These are phyloP conservation scores for Ascochyta lentis DNA, from an alignment of 2,329 filamentous ascomycete species.

Conservation along the genomic window DNA sequence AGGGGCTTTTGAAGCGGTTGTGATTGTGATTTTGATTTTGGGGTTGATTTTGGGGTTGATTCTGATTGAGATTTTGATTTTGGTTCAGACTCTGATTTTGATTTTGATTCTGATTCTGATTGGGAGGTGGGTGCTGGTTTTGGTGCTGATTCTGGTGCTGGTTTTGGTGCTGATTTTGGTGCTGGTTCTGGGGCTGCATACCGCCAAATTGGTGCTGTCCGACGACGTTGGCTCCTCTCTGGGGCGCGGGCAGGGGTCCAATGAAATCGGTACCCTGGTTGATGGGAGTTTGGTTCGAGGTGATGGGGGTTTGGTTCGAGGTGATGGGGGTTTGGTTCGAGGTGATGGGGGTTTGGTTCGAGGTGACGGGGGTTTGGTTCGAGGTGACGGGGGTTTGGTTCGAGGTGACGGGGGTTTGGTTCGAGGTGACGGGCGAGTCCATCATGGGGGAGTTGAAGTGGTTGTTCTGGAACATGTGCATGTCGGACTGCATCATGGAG, in stretches of 20 bases:
- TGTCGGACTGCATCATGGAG: slow-evolving; percentile 48
- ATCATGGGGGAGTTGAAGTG: slow-evolving; percentile 51
- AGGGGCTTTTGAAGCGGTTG: slow-evolving; percentile 35
- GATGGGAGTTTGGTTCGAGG: background rate
- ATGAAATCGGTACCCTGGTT: slow-evolving; percentile 34
- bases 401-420: slow-evolving; percentile 4
- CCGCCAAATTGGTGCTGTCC: slow-evolving; percentile 8
- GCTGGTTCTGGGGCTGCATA: slow-evolving; percentile 4
- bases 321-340: slow-evolving; percentile 17
- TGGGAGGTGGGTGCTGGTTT: background rate
- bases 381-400: too few species aligned
- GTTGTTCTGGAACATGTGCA: slow-evolving; percentile 49
- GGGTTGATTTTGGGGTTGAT: background rate
- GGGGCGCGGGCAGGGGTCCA: slow-evolving; percentile 39
- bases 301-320: background rate
- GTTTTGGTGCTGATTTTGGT: background rate
- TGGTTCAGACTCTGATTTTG: background rate
- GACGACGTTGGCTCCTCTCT: slow-evolving; percentile 35
- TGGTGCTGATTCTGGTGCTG: background rate
- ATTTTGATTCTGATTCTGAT: background rate
- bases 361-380: slow-evolving; percentile 5
- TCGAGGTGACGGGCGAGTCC: slow-evolving; percentile 49
- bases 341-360: slow-evolving; percentile 37
- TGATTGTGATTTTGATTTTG: slow-evolving; percentile 25
- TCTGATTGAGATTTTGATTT: too few species aligned